phyloP scores from a whole-genome alignment of 2,329 filamentous ascomycete genomes.

The Ceratocystis destructans region DNA sequence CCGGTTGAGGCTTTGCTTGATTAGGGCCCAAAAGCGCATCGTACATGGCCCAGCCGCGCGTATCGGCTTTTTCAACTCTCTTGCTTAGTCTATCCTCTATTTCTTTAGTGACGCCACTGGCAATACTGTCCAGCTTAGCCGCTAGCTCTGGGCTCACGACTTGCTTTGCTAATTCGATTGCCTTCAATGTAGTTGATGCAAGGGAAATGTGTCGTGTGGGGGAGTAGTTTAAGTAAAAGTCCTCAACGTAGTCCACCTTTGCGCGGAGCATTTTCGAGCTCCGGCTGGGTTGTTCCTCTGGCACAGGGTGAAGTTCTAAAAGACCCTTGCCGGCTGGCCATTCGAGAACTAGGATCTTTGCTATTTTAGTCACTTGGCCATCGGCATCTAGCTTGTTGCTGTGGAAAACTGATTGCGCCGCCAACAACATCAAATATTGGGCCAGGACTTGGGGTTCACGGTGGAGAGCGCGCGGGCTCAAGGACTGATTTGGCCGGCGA shows the following conservation, averaged over 20 bases:
- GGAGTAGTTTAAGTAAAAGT: conserved; percentile 28
- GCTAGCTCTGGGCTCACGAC: conserved; percentile 29
- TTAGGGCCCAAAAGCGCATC: conserved; percentile 17
- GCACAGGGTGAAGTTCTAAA: conserved; percentile 27
- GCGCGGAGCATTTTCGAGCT: conserved; percentile 22
- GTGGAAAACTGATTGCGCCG: conserved; percentile 28
- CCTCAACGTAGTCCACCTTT: conserved; percentile 21
- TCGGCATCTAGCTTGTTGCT: conserved; percentile 25
- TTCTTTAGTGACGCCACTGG: conserved; percentile 28
- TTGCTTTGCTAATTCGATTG: conserved; percentile 33
- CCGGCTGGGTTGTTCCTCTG: conserved; percentile 8
- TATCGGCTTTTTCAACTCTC: conserved; percentile 16
- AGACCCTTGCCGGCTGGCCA: conserved; percentile 32
- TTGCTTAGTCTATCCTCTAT: conserved; percentile 25
- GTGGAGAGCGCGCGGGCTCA: conserved; percentile 24
- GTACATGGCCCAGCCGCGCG: conserved; percentile 18
- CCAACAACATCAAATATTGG: conserved; percentile 32
- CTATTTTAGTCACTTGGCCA: conserved; percentile 29
- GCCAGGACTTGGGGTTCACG: conserved; percentile 33
- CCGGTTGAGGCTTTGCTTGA: conserved; percentile 2
- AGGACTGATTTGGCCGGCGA: conserved; percentile 20
- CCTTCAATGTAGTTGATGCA: conserved; percentile 31
- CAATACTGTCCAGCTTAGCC: conserved; percentile 29
- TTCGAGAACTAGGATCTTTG: conserved; percentile 27
- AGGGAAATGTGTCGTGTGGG: conserved; percentile 26